These are phyloP conservation scores for Flaveria trinervia DNA, from an alignment of 129 eudicot species.

Conservation along the genomic window DNA sequence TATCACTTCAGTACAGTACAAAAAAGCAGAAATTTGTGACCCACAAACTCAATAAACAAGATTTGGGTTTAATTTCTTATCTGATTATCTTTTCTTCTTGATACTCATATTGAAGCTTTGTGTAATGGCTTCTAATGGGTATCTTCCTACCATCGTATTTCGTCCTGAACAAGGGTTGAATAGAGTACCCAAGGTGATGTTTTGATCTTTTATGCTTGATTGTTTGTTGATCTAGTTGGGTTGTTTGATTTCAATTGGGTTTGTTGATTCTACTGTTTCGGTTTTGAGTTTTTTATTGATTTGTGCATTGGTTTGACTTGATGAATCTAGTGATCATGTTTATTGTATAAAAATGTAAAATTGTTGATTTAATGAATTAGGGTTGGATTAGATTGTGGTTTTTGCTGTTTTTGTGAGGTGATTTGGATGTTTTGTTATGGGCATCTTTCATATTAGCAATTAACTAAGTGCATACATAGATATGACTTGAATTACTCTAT, in stretches of 20 bases:
- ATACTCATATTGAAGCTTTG: conserved; percentile 44
- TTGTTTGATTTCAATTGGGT: background rate
- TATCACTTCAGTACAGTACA: conserved; percentile 14
- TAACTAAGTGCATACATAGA: background rate
- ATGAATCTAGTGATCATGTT: background rate
- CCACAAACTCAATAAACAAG: conserved; percentile 34
- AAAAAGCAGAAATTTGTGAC: conserved; percentile 27
- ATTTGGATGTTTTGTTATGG: background rate
- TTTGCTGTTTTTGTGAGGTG: background rate
- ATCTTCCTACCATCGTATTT: conserved; percentile 50
- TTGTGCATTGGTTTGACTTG: background rate
- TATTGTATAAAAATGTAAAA: background rate
- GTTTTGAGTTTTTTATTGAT: conserved; percentile 2
- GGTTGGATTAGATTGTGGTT: conserved; percentile 7
- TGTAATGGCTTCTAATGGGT: conserved; percentile 73
- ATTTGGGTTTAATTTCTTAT: conserved; percentile 21
- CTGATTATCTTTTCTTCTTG: background rate
- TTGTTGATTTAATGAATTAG: conserved; percentile 23
- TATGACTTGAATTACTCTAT: background rate
- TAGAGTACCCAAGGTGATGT: conserved; percentile 49
- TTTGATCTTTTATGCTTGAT: background rate
- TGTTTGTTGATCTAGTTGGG: background rate
- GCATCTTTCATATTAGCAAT: background rate
- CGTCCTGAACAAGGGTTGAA: conserved; percentile 41
- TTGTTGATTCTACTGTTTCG: background rate